Base-by-base conservation (phyloP, 2,329 filamentous ascomycete genomes). In the Tolypocladium paradoxum region DNA sequence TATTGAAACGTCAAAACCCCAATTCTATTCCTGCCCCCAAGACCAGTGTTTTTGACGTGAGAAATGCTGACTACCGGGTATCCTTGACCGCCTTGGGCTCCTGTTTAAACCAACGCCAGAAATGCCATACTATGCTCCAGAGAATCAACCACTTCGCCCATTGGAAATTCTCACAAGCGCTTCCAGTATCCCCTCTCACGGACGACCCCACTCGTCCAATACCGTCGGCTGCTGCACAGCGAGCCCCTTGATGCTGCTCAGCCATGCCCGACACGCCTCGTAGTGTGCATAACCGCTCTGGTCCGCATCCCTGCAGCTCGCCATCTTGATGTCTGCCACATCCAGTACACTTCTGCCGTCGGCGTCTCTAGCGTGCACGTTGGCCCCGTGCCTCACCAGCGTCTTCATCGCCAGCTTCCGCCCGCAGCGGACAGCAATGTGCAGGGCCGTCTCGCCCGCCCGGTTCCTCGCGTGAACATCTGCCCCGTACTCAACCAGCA, bases 361-460 rank as follows among this genome's bases (percentile, higher is more conserved):
- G 0, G 66, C 67, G 51, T 80, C 76, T 2, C 75, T 67, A 8
- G 65, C 74, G 34, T 76, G 66, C 1, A 78, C 72, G 33, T 74
- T 77, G 12, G 77, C 77, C 0, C 74, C 73, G 6, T 67, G 58
- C n/a, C 71, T 66, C 14, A 76, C 65, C 12, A 81, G 66, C 8
- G 73, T 70, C 14, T 70, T 71, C 31, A 76, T 64, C 1, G 78
- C 78, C 2, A 77, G 69, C 63, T 80, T 81, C 51, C 75, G 72
- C 0, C 79, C 78, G 22, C 73, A 68, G 3, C 76, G 71, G 2
- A 77, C 76, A 0, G 79, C 78, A 9, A 82, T 61, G 38, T 81
- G 76, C 31, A 82, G 67, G 0, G 78, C 73, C 0, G 79, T 82
- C 64, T 82, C 79, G 40, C 78, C 78, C 0, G 68, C 64, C 4